phyloP scores from a whole-genome alignment of 805 yeast species.

The Tetrapisispora iriomotensis region DNA sequence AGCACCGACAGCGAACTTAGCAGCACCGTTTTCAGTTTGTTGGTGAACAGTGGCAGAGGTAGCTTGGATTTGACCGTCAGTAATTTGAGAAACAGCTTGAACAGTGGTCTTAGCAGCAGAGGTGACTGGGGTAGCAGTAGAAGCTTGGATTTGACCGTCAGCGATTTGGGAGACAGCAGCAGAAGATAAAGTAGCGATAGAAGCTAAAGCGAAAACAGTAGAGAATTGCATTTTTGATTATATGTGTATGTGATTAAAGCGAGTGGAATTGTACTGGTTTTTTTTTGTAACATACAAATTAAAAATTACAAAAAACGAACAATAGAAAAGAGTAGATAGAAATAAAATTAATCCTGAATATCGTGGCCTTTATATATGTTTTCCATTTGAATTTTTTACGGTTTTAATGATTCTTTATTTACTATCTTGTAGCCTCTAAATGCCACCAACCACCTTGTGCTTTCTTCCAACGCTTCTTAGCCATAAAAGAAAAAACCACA shows the following conservation, averaged over 20 bases:
- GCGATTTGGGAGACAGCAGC: slow-evolving; percentile 8
- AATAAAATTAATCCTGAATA: too few species aligned
- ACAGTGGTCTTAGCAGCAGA: slow-evolving; percentile 18
- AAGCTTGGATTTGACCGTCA: slow-evolving; percentile 14
- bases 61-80: slow-evolving; percentile 37
- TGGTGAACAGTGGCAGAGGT: slow-evolving; percentile 6
- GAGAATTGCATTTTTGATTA: slow-evolving; percentile 3
- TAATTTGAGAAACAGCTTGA: slow-evolving; percentile 30
- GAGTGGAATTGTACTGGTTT: not conserved
- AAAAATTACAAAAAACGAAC: not conserved
- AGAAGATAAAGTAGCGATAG: slow-evolving; percentile 1
- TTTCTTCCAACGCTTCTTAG: too few species aligned
- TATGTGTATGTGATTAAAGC: not conserved
- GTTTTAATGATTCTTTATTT: too few species aligned
- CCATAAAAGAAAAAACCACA: too few species aligned
- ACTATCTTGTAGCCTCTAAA: too few species aligned
- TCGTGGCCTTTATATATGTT: not conserved
- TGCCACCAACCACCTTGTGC: too few species aligned
- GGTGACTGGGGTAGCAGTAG: slow-evolving; percentile 21
- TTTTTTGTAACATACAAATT: not conserved
- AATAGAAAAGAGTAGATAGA: not conserved
- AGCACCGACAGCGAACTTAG: slow-evolving; percentile 16
- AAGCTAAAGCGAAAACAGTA: slow-evolving; percentile 1
- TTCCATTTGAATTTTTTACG: too few species aligned
- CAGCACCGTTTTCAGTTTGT: slow-evolving; percentile 20